phyloP scores from a whole-genome alignment of 2,329 filamentous ascomycete species.

The Monilinia fructicola region DNA sequence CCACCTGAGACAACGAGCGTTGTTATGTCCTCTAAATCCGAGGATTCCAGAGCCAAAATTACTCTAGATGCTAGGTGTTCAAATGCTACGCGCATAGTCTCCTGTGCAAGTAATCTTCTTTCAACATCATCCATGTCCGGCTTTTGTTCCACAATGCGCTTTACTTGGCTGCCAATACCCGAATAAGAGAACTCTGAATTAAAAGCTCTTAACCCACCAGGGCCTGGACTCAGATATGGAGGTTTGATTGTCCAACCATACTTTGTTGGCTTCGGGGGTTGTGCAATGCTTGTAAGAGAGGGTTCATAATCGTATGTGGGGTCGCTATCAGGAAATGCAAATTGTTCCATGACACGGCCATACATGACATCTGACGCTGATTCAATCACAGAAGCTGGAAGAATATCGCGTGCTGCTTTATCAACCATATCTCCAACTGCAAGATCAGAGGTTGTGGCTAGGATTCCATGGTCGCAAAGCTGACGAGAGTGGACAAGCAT shows the following conservation, averaged over 20 bases:
- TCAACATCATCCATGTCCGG: constrained; percentile 55
- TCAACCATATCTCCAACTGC: constrained; percentile 90
- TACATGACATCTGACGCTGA: constrained; percentile 69
- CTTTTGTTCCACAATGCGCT: constrained; percentile 51
- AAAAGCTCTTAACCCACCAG: constrained; percentile 40
- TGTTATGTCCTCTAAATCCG: constrained; percentile 41
- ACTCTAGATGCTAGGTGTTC: constrained; percentile 81
- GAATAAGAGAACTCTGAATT: constrained; percentile 66
- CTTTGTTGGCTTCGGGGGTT: constrained; percentile 48
- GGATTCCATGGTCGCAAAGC: constrained; percentile 67
- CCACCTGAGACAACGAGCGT: constrained; percentile 85
- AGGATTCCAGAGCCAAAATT: constrained; percentile 59
- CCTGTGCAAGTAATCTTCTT: constrained; percentile 66
- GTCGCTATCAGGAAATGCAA: constrained; percentile 62
- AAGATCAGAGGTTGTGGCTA: constrained; percentile 74
- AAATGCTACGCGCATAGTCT: constrained; percentile 78
- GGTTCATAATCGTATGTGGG: constrained; percentile 48
- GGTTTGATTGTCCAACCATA: constrained; percentile 69
- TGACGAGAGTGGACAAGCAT: constrained; percentile 74
- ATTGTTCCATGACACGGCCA: constrained; percentile 74
- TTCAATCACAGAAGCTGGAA: constrained; percentile 61
- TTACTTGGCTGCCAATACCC: constrained; percentile 65
- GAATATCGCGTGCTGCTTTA: constrained; percentile 75
- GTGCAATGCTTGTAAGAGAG: constrained; percentile 51
- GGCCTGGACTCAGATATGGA: constrained; percentile 59